Percentiles rank a stretch among this genome's conserved stretches.
phyloP scores from a whole-genome alignment of 73 alveolate species.

The Paramecium sexaurelia region DNA sequence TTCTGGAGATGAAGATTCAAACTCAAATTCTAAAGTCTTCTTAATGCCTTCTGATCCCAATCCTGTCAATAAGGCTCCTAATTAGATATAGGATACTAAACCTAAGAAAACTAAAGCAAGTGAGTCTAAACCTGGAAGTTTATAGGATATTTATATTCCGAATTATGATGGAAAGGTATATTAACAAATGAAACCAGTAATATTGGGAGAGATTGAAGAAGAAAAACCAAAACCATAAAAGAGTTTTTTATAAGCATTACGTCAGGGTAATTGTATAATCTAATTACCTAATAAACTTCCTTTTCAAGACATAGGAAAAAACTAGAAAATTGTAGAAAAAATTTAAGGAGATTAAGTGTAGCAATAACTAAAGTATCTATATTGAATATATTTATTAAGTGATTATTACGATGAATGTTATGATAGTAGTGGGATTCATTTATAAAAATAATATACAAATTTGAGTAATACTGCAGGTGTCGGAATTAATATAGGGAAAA shows the following conservation, averaged over 20 bases:
- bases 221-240: background rate
- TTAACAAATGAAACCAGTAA: background rate
- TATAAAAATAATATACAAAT: background rate
- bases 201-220: background rate
- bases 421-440: background rate
- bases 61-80: too few species aligned
- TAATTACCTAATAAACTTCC: background rate
- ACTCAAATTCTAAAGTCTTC: background rate
- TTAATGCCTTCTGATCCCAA: too few species aligned
- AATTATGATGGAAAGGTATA: background rate
- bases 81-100: too few species aligned
- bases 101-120: too few species aligned
- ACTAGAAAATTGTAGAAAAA: background rate
- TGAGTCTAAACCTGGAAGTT: too few species aligned
- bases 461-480: background rate
- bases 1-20: too few species aligned
- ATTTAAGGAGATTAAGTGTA: background rate
- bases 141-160: background rate
- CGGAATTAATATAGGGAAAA: background rate
- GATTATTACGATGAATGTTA: slow-evolving; percentile 13
- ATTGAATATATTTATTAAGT: background rate
- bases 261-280: background rate
- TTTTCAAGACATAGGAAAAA: background rate
- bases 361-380: background rate
- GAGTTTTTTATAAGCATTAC: background rate